These are phyloP conservation scores for Crithidia thermophila DNA, from an alignment of 208 protist genomes.

Conservation along the genomic window DNA sequence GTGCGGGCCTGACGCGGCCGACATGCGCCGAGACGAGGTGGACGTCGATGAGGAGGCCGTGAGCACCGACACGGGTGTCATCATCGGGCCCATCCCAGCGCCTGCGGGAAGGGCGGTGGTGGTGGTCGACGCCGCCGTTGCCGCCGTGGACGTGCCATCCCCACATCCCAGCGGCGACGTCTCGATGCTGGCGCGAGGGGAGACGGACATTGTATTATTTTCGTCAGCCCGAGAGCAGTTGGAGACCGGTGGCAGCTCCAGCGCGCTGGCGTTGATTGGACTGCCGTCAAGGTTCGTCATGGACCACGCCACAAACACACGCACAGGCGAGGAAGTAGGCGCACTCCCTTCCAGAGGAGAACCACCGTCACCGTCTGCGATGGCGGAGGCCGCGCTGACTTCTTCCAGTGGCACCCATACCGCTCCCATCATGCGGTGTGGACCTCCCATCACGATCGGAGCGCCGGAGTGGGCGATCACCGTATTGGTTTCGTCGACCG, in stretches of 20 bases:
- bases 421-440: conserved; percentile 24
- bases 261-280: neutral
- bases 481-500: neutral
- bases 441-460: conserved; percentile 21
- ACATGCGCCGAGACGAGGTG: neutral
- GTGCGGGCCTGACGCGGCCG: neutral
- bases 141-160: neutral
- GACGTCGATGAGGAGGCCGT: too few species aligned
- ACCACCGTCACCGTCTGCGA: neutral
- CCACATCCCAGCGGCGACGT: neutral
- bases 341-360: too few species aligned
- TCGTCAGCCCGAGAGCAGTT: neutral
- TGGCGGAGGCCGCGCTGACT: neutral
- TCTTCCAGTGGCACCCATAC: conserved; percentile 25
- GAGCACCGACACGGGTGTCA: neutral
- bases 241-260: conserved; percentile 1
- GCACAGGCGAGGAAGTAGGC: neutral
- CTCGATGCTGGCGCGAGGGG: neutral
- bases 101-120: too few species aligned
- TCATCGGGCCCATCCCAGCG: neutral
- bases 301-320: conserved; percentile 28
- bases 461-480: conserved; percentile 1
- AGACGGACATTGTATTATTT: neutral
- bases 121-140: too few species aligned
- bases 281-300: conserved; percentile 21